phyloP scores from a whole-genome alignment of 2,329 filamentous ascomycete genomes.

The Rugonectria rugulosa region DNA sequence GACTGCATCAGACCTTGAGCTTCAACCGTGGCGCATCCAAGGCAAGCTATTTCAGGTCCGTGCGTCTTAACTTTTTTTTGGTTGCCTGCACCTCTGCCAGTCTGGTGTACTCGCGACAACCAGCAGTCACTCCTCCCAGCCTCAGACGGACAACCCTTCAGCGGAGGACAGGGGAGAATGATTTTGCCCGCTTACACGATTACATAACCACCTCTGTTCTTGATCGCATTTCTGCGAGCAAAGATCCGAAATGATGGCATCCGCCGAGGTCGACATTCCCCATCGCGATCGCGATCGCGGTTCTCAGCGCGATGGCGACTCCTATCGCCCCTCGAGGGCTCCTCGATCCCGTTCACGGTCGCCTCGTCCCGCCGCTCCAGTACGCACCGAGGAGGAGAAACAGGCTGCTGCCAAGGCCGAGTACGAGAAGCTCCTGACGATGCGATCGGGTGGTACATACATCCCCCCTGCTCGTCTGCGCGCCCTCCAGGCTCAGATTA shows the following conservation, averaged over 20 bases:
- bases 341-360: conserved; percentile 40
- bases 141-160: conserved; percentile 20
- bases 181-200: conserved; percentile 19
- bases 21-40: conserved; percentile 14
- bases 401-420: conserved; percentile 89
- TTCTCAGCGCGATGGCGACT: conserved; percentile 56
- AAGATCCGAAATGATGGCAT: conserved; percentile 49
- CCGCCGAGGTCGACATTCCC: conserved; percentile 52
- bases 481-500: conserved; percentile 94
- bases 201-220: conserved; percentile 10
- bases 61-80: conserved; percentile 38
- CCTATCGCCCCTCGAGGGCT: conserved; percentile 54
- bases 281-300: conserved; percentile 47
- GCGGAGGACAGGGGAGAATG: conserved; percentile 21
- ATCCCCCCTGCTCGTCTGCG: conserved; percentile 91
- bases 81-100: conserved; percentile 15
- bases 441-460: conserved; percentile 95
- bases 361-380: conserved; percentile 46
- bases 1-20: conserved; percentile 17
- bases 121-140: conserved; percentile 19
- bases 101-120: conserved; percentile 12
- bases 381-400: conserved; percentile 79
- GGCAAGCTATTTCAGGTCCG: conserved; percentile 30
- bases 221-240: conserved; percentile 5
- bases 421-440: conserved; percentile 89